These are phyloP conservation scores for Penicillium maclennaniae DNA, from an alignment of 495 filamentous ascomycete genomes.

Conservation along the genomic window DNA sequence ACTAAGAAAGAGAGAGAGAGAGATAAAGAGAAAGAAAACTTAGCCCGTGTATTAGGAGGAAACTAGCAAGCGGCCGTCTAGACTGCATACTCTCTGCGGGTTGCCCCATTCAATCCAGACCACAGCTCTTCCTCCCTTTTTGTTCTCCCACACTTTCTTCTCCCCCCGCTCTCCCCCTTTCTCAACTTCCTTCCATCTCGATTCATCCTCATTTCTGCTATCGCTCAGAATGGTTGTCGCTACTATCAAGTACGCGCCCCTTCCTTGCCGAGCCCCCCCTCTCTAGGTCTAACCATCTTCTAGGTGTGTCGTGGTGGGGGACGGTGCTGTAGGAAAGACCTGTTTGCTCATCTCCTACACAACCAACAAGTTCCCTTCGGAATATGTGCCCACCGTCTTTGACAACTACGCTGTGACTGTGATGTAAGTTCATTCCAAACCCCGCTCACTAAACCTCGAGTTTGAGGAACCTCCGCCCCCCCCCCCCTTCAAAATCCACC, in stretches of 20 bases:
- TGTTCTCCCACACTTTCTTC: conserved; percentile 16
- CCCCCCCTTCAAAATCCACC: neutral
- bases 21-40: no score
- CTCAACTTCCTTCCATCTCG: conserved; percentile 11
- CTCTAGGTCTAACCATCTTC: conserved; percentile 24
- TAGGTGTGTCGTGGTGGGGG: conserved; percentile 97
- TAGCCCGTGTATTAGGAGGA: neutral
- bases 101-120: conserved; percentile 31
- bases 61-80: conserved; percentile 11
- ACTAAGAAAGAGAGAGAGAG: neutral
- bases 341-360: conserved; percentile 98
- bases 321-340: conserved; percentile 98
- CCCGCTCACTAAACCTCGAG: neutral
- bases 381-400: conserved; percentile 99
- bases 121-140: conserved; percentile 29
- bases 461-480: neutral
- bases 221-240: conserved; percentile 35
- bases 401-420: conserved; percentile 99
- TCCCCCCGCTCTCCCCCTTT: conserved; percentile 10
- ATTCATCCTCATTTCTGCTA: conserved; percentile 9
- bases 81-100: conserved; percentile 27
- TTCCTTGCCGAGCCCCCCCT: conserved; percentile 16
- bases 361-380: conserved; percentile 98
- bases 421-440: conserved; percentile 65
- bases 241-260: conserved; percentile 35